Evolutionary conservation across 2,329 filamentous ascomycete genomes (phyloP), one percentile per base, ranked within the genome.

Genomic region (Blastomyces emzantsi): DNA sequence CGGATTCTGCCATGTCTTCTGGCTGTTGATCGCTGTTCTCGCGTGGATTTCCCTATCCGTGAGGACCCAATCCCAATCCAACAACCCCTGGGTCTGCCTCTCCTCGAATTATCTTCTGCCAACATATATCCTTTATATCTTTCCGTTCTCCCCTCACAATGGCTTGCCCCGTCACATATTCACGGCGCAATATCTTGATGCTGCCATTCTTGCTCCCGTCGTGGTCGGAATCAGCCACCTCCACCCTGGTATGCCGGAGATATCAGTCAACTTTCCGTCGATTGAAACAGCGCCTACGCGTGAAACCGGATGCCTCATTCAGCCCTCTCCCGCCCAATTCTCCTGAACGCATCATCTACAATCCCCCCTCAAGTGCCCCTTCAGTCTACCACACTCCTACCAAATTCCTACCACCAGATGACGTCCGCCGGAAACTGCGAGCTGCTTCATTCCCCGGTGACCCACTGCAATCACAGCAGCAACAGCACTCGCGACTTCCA

Each of bases 381-480:
- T 85, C 80, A 65, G 81, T 85, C 30, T 86, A 85, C 70, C 83
- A 87, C 71, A 89, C 86, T 1, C 86, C 86, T 1, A 75, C 80
- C 36, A 85, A 86, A 67, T 89, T 89, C 72, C 79, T 89, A 8
- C 86, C 86, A 5, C 72, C 78, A 62, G 77, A 79, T 66, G 86
- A 89, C 74, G 77, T 79, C 28, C 79, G 86, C 63, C 76, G 79
- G 66, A 70, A 73, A 52, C 72, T 85, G 39, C 80, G 80, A 68
- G 66, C 74, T n/a, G 68, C 75, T 61, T 66, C 68, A 49, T 67
- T 75, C 0, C 62, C 70, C 4, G 67, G 63, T 55, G 60, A 64
- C 41, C 28, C 28, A 11, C 58, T 17, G 8, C 58, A 36, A 41
- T 33, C 15, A 41, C 55, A 68, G 15, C 68, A 67, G 45, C 62